phyloP scores from a whole-genome alignment of 768 basidiomycete genomes.

The Xerocomus potaroensis region DNA sequence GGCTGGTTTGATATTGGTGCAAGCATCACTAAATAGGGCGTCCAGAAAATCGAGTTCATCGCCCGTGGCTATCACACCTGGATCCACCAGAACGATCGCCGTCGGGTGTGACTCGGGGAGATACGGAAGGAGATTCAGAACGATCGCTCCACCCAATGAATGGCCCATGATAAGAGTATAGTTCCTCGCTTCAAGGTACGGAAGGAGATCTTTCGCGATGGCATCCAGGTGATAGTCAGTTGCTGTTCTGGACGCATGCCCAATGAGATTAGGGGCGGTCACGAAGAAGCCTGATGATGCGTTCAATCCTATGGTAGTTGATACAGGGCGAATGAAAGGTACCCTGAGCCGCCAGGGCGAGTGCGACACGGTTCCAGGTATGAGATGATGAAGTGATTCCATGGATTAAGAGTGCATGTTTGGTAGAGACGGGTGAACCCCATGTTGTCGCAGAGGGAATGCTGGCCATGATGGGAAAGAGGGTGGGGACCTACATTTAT shows the following conservation, averaged over 20 bases:
- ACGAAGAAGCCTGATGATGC: conserved; percentile 20
- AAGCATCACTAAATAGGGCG: background rate
- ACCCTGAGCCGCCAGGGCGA: conserved; percentile 16
- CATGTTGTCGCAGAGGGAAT: conserved; percentile 12
- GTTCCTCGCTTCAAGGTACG: conserved; percentile 11
- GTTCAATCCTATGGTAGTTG: background rate
- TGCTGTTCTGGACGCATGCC: conserved; percentile 16
- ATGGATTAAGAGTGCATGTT: conserved; percentile 19
- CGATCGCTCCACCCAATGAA: conserved; percentile 9
- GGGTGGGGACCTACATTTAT: no score
- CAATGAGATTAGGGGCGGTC: conserved; percentile 20
- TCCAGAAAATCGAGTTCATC: background rate
- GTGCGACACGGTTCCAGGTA: conserved; percentile 13
- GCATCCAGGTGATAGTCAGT: conserved; percentile 11
- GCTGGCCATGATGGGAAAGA: no score
- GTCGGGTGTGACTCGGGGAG: conserved; percentile 9
- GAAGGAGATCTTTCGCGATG: conserved; percentile 16
- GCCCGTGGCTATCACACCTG: background rate
- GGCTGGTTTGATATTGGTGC: background rate
- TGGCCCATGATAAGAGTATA: conserved; percentile 20
- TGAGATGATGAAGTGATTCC: conserved; percentile 14
- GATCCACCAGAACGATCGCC: conserved; percentile 18
- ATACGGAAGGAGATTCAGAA: conserved; percentile 7
- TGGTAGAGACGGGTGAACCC: conserved; percentile 19
- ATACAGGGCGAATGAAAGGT: background rate